phyloP scores from a whole-genome alignment of 108 stramenopile genomes.

The Cyclostephanos invisitatus region DNA sequence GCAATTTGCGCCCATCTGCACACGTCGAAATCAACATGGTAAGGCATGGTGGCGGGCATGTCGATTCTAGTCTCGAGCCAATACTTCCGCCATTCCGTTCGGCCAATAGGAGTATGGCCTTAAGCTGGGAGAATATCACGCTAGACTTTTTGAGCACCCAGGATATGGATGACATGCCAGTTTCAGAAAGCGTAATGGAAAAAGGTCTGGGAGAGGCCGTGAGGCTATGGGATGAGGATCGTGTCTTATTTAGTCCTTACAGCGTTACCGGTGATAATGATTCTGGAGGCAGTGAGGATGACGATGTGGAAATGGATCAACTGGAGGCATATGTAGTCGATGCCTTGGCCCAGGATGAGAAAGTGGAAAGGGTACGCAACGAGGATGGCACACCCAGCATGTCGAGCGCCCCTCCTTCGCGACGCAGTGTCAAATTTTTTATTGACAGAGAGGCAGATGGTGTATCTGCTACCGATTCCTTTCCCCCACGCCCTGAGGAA shows the following conservation, averaged over 20 bases:
- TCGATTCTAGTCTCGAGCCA: slow-evolving; percentile 17
- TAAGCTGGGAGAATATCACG: slow-evolving; percentile 51
- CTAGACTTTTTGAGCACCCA: slow-evolving; percentile 48
- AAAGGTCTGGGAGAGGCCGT: slow-evolving; percentile 45
- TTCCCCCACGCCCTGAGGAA: slow-evolving; percentile 31
- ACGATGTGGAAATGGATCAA: slow-evolving; percentile 63
- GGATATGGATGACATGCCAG: slow-evolving; percentile 25
- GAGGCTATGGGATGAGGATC: slow-evolving; percentile 41
- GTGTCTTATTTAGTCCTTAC: slow-evolving; percentile 1
- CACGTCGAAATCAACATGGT: neutral
- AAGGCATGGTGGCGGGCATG: neutral
- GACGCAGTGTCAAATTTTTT: neutral
- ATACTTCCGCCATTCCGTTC: slow-evolving; percentile 74
- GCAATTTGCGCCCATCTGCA: slow-evolving; percentile 11
- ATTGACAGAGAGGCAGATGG: slow-evolving; percentile 20
- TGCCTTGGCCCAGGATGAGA: slow-evolving; percentile 25
- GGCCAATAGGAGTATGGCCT: slow-evolving; percentile 48
- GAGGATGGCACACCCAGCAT: slow-evolving; percentile 35
- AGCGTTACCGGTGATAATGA: slow-evolving; percentile 2
- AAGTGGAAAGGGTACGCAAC: slow-evolving; percentile 21
- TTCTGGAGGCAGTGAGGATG: slow-evolving; percentile 49
- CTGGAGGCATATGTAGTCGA: slow-evolving; percentile 62
- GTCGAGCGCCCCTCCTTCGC: slow-evolving; percentile 15
- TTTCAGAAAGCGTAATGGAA: slow-evolving; percentile 36
- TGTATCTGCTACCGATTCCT: slow-evolving; percentile 3